Conservation (phyloP, 352 stramenopile genomes). For the Pythium volutum region DNA sequence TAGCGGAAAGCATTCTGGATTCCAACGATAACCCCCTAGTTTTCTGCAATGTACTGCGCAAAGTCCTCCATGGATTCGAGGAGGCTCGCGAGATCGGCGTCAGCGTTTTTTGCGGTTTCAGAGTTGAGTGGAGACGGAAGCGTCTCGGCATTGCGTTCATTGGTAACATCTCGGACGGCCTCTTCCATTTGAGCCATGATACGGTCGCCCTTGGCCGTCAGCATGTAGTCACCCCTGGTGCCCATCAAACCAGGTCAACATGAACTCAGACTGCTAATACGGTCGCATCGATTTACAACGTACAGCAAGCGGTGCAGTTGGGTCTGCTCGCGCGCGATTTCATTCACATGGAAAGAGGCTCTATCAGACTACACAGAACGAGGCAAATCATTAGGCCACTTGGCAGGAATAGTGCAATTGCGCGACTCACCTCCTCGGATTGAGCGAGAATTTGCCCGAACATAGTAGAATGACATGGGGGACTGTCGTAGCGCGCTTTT, state of each 20-base stretch:
- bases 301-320: constrained; percentile 46
- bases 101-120: neutral
- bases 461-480: neutral
- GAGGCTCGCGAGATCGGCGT: neutral
- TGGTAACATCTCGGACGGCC: constrained; percentile 1
- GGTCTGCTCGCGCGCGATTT: constrained; percentile 19
- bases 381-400: no score
- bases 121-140: neutral
- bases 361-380: neutral
- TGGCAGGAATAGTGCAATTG: neutral
- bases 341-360: neutral
- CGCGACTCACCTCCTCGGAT: neutral
- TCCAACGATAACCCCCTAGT: constrained; percentile 18
- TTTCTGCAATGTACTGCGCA: constrained; percentile 49
- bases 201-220: constrained; percentile 35
- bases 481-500: neutral
- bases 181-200: constrained; percentile 57
- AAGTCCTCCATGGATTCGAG: constrained; percentile 41
- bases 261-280: neutral
- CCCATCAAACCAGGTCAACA: neutral
- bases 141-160: neutral
- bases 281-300: neutral
- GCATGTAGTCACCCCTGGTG: constrained; percentile 46
- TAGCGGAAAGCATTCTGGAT: neutral
- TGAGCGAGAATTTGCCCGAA: neutral